phyloP scores from a whole-genome alignment of 2,329 filamentous ascomycete genomes.

The Ceratocystis albifundus region DNA sequence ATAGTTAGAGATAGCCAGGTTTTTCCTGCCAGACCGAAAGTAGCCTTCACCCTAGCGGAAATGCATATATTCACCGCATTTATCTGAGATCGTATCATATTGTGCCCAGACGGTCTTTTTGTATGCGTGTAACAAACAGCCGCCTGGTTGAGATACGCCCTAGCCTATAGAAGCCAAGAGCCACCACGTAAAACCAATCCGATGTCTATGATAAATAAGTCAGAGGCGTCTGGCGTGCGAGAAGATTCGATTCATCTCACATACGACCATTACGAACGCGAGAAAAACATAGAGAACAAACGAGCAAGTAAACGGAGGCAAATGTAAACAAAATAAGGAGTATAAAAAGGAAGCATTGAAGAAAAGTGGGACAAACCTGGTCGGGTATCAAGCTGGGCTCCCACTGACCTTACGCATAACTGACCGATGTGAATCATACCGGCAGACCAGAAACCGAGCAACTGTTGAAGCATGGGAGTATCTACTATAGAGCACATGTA shows the following conservation, averaged over 20 bases:
- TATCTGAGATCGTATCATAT: neutral
- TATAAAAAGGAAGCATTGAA: neutral
- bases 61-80: neutral
- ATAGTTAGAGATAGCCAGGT: neutral
- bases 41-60: neutral
- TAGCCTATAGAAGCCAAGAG: neutral
- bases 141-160: neutral
- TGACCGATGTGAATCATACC: neutral
- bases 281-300: neutral
- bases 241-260: neutral
- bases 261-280: neutral
- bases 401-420: neutral
- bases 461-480: neutral
- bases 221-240: neutral
- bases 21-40: neutral
- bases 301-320: neutral
- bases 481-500: neutral
- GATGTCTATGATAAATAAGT: constrained; percentile 10
- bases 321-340: neutral
- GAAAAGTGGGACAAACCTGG: constrained; percentile 5
- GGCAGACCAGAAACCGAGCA: neutral
- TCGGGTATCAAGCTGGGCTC: neutral
- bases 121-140: constrained; percentile 4
- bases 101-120: neutral
- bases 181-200: neutral